Evolutionary conservation across 2,329 filamentous ascomycete genomes (phyloP), one percentile per base, ranked within the genome.

Genomic region (Alternaria angustiovoidea): DNA sequence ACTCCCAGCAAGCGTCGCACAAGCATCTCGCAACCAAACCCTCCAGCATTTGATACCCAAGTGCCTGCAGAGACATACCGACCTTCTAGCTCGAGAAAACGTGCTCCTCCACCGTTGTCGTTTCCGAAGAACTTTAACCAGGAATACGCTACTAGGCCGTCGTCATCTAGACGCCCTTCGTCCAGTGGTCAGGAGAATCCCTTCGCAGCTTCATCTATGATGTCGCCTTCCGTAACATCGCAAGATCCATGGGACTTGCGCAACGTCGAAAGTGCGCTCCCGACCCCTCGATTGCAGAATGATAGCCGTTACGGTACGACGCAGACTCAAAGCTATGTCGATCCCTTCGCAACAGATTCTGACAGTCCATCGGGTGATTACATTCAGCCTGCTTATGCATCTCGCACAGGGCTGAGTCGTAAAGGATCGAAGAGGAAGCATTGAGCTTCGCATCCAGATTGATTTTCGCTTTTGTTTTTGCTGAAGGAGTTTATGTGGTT

Each of bases 231-330:
- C 4, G 48, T 53, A n/a, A 51, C 59, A 16, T 65, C 68, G 8
- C 60, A 41, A 7, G 71, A 71, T 20, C 64, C 70, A 0, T 76
- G 74, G 74, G 73, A 75, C 18, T 38, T 59, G 5, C 72, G 70
- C 30, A 62, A 54, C 30, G 38, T 71, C 56, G 61, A 57, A 4
- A 59, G 64, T 5, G 63, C 66, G 6, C 61, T 75, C 12, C 73
- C 74, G 2, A 20, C 55, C 8, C 28, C 64, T 0, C 54, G 68
- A 0, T 62, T 36, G 14, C 32, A 36, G 32, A 36, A 5, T 12
- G 32, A 36, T 36, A 12, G 32, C 32, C 32, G 32, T 36, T 36
- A 36, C 32, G 32, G 32, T 6, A 36, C 64, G 8, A 58, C 65
- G 14, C 62, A 61, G 39, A 54, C 63, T 3, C 66, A 65, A n/a